These are phyloP conservation scores for Chiua virens DNA, from an alignment of 768 basidiomycete species.

Conservation along the genomic window DNA sequence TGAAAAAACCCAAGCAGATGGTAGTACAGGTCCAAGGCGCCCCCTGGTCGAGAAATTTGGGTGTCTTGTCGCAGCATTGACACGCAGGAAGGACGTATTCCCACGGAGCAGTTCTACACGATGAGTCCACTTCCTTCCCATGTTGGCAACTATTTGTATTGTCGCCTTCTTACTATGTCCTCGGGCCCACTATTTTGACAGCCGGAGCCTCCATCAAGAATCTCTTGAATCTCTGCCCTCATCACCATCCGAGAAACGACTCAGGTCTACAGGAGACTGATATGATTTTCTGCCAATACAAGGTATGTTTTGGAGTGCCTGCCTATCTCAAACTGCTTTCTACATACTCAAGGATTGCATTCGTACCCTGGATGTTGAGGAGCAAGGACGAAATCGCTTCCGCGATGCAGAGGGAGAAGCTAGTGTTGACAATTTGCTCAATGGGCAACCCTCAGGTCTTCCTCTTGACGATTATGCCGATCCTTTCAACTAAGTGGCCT, in stretches of 20 bases:
- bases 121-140: too few species aligned
- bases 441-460: conserved; percentile 57
- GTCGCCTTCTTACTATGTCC: too few species aligned
- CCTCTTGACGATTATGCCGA: conserved; percentile 51
- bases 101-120: too few species aligned
- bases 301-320: conserved; percentile 49
- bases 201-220: too few species aligned
- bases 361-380: conserved; percentile 80
- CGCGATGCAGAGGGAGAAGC: conserved; percentile 75
- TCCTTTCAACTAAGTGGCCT: conserved; percentile 47
- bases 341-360: conserved; percentile 86
- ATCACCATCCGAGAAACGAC: conserved; percentile 50
- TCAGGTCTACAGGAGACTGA: conserved; percentile 66
- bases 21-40: too few species aligned
- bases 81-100: too few species aligned
- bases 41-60: too few species aligned
- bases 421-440: conserved; percentile 57
- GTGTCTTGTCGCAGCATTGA: too few species aligned
- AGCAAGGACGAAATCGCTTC: conserved; percentile 77
- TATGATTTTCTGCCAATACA: conserved; percentile 77
- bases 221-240: too few species aligned
- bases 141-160: too few species aligned
- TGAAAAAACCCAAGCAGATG: too few species aligned
- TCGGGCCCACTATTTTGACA: too few species aligned
- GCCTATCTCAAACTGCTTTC: conserved; percentile 82